Conservation (phyloP, 2,329 filamentous ascomycete species). For the Penicillium sp. region DNA sequence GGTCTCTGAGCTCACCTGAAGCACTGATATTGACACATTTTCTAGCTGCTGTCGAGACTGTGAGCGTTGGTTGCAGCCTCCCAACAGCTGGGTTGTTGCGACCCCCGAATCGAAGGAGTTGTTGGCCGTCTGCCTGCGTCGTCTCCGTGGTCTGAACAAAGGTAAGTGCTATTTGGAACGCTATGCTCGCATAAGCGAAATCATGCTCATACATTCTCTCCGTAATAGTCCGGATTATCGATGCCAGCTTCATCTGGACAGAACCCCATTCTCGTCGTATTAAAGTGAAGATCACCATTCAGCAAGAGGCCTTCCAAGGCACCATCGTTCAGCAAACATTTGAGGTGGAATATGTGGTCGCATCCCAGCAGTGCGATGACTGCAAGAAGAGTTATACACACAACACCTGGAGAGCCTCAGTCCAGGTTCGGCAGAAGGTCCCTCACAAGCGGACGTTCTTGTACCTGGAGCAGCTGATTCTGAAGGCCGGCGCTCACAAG, state of each 20-base stretch:
- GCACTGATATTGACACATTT: not conserved
- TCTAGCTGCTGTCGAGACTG: constrained; percentile 75
- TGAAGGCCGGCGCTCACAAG: constrained; percentile 88
- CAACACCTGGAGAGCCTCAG: constrained; percentile 90
- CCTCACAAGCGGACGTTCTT: constrained; percentile 87
- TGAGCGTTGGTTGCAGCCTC: constrained; percentile 89
- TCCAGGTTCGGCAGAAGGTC: constrained; percentile 96
- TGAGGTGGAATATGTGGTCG: constrained; percentile 89
- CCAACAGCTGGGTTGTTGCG: constrained; percentile 82
- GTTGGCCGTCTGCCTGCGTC: constrained; percentile 86
- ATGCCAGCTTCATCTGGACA: constrained; percentile 97
- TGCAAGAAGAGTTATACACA: constrained; percentile 95
- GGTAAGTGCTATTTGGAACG: not conserved
- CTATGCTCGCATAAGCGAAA: not conserved
- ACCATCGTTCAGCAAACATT: constrained; percentile 88
- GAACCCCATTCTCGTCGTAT: constrained; percentile 92
- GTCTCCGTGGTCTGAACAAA: constrained; percentile 82
- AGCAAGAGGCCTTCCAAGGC: constrained; percentile 68
- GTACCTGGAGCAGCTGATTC: constrained; percentile 88
- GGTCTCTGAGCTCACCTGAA: not conserved
- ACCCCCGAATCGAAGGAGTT: constrained; percentile 87
- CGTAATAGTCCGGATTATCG: constrained; percentile 75
- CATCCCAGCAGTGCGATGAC: constrained; percentile 91
- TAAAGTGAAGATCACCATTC: constrained; percentile 94
- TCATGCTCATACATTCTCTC: not conserved